Base-by-base conservation (phyloP, 2,329 filamentous ascomycete genomes). In the Lecanicillium sp. region DNA sequence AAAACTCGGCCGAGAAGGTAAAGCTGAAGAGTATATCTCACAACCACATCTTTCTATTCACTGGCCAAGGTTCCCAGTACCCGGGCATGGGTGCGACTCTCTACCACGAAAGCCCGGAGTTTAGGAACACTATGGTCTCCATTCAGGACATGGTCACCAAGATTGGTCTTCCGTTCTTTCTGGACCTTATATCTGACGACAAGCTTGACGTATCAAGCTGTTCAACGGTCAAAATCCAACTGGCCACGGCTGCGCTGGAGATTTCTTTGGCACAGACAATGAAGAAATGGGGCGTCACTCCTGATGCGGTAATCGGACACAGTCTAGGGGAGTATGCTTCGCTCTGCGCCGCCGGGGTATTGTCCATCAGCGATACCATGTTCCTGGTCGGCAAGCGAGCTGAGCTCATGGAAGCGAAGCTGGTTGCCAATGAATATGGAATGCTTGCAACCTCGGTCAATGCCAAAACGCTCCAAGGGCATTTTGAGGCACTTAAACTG, bases 61-160 rank as follows among this genome's bases (percentile, higher is more conserved):
- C 72, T 2, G 69, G 69, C 12, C 75, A 79, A 50, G 74, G 74
- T 5, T 68, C 67, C 3, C 67, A 71, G 45, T 71, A 72, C 37
- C 59, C 67, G 16, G 66, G 61, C 3, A 38, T 38, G 36, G 36
- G 19, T 6, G 16, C 14, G 9, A 7, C 13, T 11, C 36, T 38
- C 4, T 19, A 12, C 29, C 17, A 7, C 9, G 20, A 15, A 31
- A n/a, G 7, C 9, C 17, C 14, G 9, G 9, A 6, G 20, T 33
- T 17, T 18, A 5, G 9, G 9, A 31, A 31, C 6, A 15, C 29
- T 31, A 15, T 15, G 6, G 29, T 29, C 9, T 12, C 14, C 3
- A 11, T 14, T 14, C 17, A 20, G 6, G 35, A 17, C 12, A 25
- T 37, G 14, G 22, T 17, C 16, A 7, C 16, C 17, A 37, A 25